phyloP scores from a whole-genome alignment of 1,284 basidiomycete genomes.

The Puccinia horiana region DNA sequence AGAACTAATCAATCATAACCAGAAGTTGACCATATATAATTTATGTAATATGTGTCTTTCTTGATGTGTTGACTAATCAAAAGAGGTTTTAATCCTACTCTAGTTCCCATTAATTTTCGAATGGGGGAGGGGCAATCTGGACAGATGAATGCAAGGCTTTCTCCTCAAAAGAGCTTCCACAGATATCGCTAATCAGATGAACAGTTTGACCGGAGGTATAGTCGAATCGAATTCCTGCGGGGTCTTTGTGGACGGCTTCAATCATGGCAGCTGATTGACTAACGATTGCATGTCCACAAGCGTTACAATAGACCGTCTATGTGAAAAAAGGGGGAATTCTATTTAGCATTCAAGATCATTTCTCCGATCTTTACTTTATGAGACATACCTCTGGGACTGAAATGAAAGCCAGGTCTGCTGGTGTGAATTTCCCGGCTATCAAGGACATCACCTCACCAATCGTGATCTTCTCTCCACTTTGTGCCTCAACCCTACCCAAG shows the following conservation, averaged over 20 bases:
- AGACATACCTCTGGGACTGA: constrained; percentile 33
- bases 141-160: neutral
- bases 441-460: neutral
- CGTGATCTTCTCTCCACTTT: neutral
- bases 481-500: neutral
- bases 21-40: no score
- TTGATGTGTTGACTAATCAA: no score
- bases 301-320: constrained; percentile 18
- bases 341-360: neutral
- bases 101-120: no score
- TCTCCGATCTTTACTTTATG: no score
- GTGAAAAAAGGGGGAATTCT: neutral
- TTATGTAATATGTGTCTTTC: no score
- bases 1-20: no score
- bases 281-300: constrained; percentile 15
- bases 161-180: neutral
- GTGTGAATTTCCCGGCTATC: neutral
- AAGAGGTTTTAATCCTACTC: no score
- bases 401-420: neutral
- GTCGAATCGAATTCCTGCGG: neutral
- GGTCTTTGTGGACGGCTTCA: neutral
- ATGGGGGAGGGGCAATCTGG: neutral
- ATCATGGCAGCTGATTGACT: neutral
- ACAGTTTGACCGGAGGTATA: neutral
- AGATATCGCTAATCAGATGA: neutral